Evolutionary conservation across 345 rosid species (phyloP), one percentile per base, ranked within the genome.

Genomic region (Dovyalis caffra): DNA sequence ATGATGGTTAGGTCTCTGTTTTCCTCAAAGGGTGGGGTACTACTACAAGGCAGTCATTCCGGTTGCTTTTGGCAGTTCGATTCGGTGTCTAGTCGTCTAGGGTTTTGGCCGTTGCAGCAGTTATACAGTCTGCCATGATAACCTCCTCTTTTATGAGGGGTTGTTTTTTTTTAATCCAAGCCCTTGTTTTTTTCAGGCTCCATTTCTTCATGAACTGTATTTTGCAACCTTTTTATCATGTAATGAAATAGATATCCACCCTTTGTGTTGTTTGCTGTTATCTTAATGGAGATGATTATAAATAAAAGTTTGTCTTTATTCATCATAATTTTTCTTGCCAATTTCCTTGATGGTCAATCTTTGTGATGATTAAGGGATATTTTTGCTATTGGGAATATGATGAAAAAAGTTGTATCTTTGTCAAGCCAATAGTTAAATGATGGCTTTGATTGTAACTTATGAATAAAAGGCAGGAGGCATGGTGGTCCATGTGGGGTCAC

Each of bases 81-180:
- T 65, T 77, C 5, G 82, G 76, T 56, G 84, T 77, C 89, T 75
- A 26, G 85, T 74, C 47, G 60, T 75, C 35, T 9, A 0, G 86
- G 87, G 86, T 66, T 69, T 80, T 72, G 89, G 87, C 85, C 71
- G 11, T 78, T 86, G 89, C 87, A 78, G 82, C 82, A 63, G 38
- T 82, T 78, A 80, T 73, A 49, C 38, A 25, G 87, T 69, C 73
- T 84, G 89, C 85, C 86, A 66, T 70, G 77, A 84, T 82, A 79
- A 76, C 83, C 80, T 69, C 53, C 62, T 43, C 23, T 56, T 25
- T 6, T 6, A 10, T 21, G 72, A 11, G 5, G 32, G 74, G 81
- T 83, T 77, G 74, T 74, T 83, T 83, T 85, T 85, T 69, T 43
- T n/a, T n/a, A n/a, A 1, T 57, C 84, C 83, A 74, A 73, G 63